phyloP scores from a whole-genome alignment of 2,329 filamentous ascomycete species.

The Pleomassaria siparia region DNA sequence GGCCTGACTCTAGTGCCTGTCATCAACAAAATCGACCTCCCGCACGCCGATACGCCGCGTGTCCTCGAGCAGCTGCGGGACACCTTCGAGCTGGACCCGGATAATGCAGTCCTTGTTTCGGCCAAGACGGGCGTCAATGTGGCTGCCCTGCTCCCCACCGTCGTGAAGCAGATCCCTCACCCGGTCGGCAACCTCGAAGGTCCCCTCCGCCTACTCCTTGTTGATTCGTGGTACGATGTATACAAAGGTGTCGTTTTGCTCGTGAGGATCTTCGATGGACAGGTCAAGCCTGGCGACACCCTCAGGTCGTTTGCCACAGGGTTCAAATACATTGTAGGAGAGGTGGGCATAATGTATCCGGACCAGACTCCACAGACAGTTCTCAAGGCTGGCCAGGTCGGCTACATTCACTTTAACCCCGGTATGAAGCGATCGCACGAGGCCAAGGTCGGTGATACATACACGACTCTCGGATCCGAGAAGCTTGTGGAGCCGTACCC shows the following conservation, averaged over 20 bases:
- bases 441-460: constrained; percentile 94
- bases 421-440: constrained; percentile 98
- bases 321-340: constrained; percentile 87
- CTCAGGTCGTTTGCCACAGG: constrained; percentile 87
- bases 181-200: constrained; percentile 72
- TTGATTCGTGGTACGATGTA: constrained; percentile 98
- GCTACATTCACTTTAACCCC: constrained; percentile 96
- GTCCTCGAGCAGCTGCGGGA: constrained; percentile 83
- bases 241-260: constrained; percentile 92
- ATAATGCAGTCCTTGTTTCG: constrained; percentile 75
- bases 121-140: constrained; percentile 95
- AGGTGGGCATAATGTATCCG: constrained; percentile 96
- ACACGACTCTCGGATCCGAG: constrained; percentile 78
- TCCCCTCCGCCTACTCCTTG: constrained; percentile 80
- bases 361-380: constrained; percentile 77
- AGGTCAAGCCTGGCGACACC: constrained; percentile 77
- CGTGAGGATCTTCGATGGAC: constrained; percentile 88
- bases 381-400: constrained; percentile 88
- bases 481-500: constrained; percentile 76
- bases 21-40: constrained; percentile 95
- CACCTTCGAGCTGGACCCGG: constrained; percentile 83
- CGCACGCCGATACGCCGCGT: constrained; percentile 81
- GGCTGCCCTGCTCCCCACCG: constrained; percentile 75
- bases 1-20: constrained; percentile 85
- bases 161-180: constrained; percentile 81